Conservation (phyloP, 2,329 filamentous ascomycete genomes). For the Microdochium paspali region DNA sequence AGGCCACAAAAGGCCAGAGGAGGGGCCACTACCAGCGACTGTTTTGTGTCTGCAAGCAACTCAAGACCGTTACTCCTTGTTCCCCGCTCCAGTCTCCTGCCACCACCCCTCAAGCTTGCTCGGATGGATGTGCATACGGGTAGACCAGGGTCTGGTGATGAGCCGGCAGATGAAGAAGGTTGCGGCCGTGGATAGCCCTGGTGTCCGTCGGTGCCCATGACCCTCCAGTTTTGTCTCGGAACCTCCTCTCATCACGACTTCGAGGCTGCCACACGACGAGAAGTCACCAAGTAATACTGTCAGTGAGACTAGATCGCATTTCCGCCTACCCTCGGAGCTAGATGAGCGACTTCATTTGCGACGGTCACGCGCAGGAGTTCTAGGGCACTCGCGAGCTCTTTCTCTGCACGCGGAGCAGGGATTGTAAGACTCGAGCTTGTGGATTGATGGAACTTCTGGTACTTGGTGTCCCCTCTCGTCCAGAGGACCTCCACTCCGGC, state of each 20-base stretch:
- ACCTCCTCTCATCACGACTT: neutral
- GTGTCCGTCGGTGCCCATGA: neutral
- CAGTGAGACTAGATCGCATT: too few relatives aligned
- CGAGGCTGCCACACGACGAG: too few relatives aligned
- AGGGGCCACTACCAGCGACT: neutral
- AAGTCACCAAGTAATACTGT: too few relatives aligned
- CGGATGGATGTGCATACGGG: neutral
- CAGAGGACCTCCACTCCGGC: constrained; percentile 1
- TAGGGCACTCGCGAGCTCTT: neutral
- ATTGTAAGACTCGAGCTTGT: neutral
- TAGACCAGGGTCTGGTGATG: neutral
- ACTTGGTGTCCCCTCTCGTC: neutral
- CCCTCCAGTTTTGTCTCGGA: neutral
- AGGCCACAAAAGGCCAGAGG: neutral
- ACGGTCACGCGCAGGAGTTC: too few relatives aligned
- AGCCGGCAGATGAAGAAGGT: constrained; percentile 1
- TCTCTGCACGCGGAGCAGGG: neutral
- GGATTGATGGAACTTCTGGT: neutral
- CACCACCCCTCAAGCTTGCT: neutral
- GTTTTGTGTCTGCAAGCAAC: neutral
- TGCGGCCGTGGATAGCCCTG: neutral
- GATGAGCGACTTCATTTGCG: too few relatives aligned
- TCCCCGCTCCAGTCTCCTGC: neutral
- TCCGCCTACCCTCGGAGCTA: too few relatives aligned
- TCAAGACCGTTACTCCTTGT: neutral